Evolutionary conservation across 2,329 filamentous ascomycete genomes (phyloP), one percentile per base, ranked within the genome.

Genomic region (Trichoderma atroviride): DNA sequence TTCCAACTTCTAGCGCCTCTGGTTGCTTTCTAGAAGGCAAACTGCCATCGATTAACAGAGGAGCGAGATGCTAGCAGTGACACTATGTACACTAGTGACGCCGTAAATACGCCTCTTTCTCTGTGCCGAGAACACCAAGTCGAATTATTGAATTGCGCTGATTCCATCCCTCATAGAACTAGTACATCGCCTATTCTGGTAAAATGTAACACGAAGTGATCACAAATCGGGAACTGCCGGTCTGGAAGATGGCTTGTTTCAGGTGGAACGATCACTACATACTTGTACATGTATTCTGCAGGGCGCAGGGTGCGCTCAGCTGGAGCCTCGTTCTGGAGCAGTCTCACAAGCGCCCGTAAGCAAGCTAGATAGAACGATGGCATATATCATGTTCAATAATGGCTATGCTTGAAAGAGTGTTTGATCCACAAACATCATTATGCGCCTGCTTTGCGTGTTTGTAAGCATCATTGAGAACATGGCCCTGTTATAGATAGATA

Each of bases 1-100:
- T 56, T 56, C 61, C 31, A 56, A 9, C 35, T 56, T 64, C 61
- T 43, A 56, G 61, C 29, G 27, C 11, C 61, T 64, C 43, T 64
- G 11, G 35, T 27, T 27, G 35, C 24, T 24, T 56, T 56, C 52
- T 56, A 43, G 33, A 64, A 24, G 50, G 27, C 50, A 24, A 55
- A 56, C 14, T 37, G 19, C n/a, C 55, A 13, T 11, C 40, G 61
- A 37, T 55, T 50, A 24, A 33, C 33, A n/a, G 33, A 37, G 22
- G 16, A 14, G 22, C 27, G 50, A 50, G n/a, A 24, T 31, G 16
- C 61, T 64, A 64, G 22, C 14, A 27, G 53, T 37, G 22, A 35
- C 61, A 35, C 61, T 40, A 40, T n/a, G 61, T 10, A 29, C 35
- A 29, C 19, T 27, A 55, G n/a, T 10, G 31, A 35, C 7, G 22